Percentiles rank a stretch among this genome's conserved stretches.
phyloP scores from a whole-genome alignment of 2,329 filamentous ascomycete species.

The Fusarium floridanum region DNA sequence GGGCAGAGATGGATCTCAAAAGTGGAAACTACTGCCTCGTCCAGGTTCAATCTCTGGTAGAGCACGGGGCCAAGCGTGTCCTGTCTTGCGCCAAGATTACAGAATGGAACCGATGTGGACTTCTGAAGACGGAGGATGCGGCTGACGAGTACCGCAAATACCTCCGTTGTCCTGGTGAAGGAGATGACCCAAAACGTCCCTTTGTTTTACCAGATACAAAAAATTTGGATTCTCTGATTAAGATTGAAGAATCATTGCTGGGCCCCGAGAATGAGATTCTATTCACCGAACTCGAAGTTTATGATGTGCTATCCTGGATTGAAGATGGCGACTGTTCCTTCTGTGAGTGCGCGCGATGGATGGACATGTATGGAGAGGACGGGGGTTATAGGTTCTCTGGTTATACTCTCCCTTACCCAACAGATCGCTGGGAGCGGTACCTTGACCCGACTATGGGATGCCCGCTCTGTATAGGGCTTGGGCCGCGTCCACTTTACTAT shows the following conservation, averaged over 20 bases:
- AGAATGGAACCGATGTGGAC: neutral
- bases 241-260: neutral
- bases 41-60: neutral
- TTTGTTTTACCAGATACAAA: neutral
- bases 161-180: neutral
- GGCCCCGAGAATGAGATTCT: neutral
- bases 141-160: neutral
- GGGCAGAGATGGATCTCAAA: neutral
- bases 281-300: neutral
- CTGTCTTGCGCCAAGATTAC: neutral
- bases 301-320: neutral
- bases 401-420: neutral
- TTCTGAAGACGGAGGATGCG: neutral
- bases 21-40: neutral
- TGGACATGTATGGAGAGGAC: neutral
- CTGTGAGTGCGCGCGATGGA: neutral
- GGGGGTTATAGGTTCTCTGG: neutral
- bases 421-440: neutral
- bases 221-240: neutral
- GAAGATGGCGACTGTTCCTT: neutral
- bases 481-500: neutral
- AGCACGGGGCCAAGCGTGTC: neutral
- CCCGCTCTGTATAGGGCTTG: neutral
- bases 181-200: neutral
- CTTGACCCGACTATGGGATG: neutral